Percentiles rank a stretch among this genome's conserved stretches.
Conservation (phyloP, 106 monocot species). For the Dioscorea zingiberensis region DNA sequence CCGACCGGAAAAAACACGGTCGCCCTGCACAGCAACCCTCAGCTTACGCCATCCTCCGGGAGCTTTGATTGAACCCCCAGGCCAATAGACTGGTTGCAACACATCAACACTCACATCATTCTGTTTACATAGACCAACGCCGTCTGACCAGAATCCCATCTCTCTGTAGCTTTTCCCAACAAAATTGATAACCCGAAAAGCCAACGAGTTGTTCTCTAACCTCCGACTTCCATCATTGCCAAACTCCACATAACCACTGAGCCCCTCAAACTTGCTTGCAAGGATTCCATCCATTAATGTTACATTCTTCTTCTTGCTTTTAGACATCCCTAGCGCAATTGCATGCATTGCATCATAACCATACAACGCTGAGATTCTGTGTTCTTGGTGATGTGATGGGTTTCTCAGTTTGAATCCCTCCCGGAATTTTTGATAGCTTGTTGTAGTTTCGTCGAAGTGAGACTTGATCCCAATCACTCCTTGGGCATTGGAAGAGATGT, state of each 20-base stretch:
- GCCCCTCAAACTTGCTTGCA: constrained; percentile 4
- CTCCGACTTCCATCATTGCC: not conserved
- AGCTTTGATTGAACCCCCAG: constrained; percentile 4
- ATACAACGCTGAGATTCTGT: constrained; percentile 5
- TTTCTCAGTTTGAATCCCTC: no score
- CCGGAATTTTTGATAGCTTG: no score
- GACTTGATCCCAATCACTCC: no score
- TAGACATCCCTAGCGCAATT: not conserved
- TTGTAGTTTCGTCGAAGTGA: no score
- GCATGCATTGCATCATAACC: constrained; percentile 14
- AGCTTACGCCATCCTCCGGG: constrained; percentile 26
- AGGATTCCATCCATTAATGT: not conserved
- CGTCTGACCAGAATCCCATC: constrained; percentile 19
- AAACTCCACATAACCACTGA: constrained; percentile 6
- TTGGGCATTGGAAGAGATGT: no score
- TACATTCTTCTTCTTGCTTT: not conserved
- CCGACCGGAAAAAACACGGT: not conserved
- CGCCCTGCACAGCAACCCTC: constrained; percentile 10
- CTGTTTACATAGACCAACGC: constrained; percentile 6
- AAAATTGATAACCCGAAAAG: constrained; percentile 15
- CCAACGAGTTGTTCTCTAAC: not conserved
- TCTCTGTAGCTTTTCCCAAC: constrained; percentile 21
- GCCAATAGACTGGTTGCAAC: constrained; percentile 13
- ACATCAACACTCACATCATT: not conserved
- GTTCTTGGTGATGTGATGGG: not conserved